Evolutionary conservation across 345 rosid genomes (phyloP), one percentile per base, ranked within the genome.

Genomic region (Syzygium grande): DNA sequence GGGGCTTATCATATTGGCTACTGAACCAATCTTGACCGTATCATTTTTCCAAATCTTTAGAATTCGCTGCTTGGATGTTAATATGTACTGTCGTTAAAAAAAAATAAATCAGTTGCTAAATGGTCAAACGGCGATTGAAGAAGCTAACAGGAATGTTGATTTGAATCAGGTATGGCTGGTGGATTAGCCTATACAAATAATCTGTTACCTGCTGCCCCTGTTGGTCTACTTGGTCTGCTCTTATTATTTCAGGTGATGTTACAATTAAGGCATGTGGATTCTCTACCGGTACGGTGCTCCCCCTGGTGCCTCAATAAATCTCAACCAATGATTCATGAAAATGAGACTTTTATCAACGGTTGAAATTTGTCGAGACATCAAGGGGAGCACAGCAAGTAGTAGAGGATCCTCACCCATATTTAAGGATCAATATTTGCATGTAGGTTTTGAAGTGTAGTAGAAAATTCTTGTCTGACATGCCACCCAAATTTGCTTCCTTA

Each of bases 161-260:
- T 19, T 51, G 86, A 84, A 87, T 27, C 95, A 95, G 96, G 96
- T 87, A 5, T 92, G 68, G 94, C 95, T 58, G 94, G 95, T 88
- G 95, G 95, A 22, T 91, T 95, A 84, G 93, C 92, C 80, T 95
- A 94, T 86, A 84, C 94, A 19, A 88, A 95, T 86, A 95, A 93
- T 91, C 89, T 93, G 51, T 91, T 94, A 85, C 92, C 96, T 87
- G 95, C 98, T 65, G 98, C 95, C 58, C 95, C 94, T 17, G 89
- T 90, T 87, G 96, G 96, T 84, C 92, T 95, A 14, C 96, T 95
- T 87, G 95, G 96, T 78, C 90, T 94, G 90, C 96, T 94, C n/a
- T 89, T 94, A 51, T 85, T 95, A 86, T 93, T 95, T 89, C 97
- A 95, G 96, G 95, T 95, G 90, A 65, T 34, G 58, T 86, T 86